Evolutionary conservation across 179 eudicot species (phyloP).

Genomic region (Spinacia oleracea): DNA sequence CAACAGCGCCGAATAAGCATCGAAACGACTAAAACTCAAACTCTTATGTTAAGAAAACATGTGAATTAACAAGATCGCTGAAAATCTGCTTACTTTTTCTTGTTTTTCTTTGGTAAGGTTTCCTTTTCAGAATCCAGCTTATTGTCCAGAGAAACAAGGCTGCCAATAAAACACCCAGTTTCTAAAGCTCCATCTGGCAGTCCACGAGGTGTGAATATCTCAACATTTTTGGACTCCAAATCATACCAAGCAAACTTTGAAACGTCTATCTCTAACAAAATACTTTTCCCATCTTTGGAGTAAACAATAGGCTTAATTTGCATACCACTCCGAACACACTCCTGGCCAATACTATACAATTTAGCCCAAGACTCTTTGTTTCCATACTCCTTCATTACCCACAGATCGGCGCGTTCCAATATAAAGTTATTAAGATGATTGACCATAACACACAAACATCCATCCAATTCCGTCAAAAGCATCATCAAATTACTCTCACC

Average conservation of each 20-base stretch:
- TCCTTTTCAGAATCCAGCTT: neutral
- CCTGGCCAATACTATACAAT: constrained; percentile 4
- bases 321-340: neutral
- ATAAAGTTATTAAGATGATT: neutral
- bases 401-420: constrained; percentile 13
- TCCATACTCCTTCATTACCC: constrained; percentile 29
- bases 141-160: constrained; percentile 16
- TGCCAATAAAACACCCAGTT: constrained; percentile 14
- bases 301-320: constrained; percentile 16
- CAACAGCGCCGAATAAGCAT: neutral
- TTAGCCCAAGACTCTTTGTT: constrained; percentile 24
- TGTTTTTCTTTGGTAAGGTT: constrained; percentile 4
- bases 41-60: too few species aligned
- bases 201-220: constrained; percentile 14
- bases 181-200: constrained; percentile 1
- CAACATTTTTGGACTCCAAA: constrained; percentile 6
- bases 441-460: constrained; percentile 22
- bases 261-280: constrained; percentile 22
- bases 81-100: constrained; percentile 13
- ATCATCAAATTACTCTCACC: neutral
- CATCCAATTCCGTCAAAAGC: constrained; percentile 17
- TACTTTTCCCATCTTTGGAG: constrained; percentile 13
- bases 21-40: too few species aligned
- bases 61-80: too few species aligned
- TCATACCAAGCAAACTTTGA: constrained; percentile 15